Conservation (phyloP, 768 basidiomycete species). For the Psilocybe sp. region DNA sequence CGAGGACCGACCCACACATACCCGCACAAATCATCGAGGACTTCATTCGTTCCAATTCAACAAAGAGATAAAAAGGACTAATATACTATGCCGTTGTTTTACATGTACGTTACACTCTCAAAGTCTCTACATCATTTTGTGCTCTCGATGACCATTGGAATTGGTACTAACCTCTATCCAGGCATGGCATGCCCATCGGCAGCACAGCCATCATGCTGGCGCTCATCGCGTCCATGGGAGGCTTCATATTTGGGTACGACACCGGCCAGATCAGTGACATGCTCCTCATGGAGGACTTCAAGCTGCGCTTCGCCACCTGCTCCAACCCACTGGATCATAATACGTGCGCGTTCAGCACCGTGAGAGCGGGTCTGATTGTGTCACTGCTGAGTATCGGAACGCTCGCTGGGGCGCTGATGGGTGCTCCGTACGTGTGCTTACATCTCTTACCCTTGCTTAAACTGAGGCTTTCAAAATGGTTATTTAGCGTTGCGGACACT, state of each 20-base stretch:
- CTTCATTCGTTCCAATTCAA: no score
- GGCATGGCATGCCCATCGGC: conserved; percentile 61
- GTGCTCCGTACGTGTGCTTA: conserved; percentile 49
- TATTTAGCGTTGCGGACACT: conserved; percentile 51
- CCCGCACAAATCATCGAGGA: no score
- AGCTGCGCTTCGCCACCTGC: conserved; percentile 59
- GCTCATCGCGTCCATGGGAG: conserved; percentile 68
- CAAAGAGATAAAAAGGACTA: no score
- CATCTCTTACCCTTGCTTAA: neutral
- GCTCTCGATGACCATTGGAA: no score
- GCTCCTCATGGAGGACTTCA: conserved; percentile 68
- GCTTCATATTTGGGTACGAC: conserved; percentile 68
- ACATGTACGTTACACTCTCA: conserved; percentile 19
- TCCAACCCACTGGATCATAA: conserved; percentile 30
- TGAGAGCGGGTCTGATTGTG: conserved; percentile 66
- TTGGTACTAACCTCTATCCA: conserved; percentile 15
- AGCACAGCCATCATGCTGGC: conserved; percentile 63
- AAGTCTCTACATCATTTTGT: no score
- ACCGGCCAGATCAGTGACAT: conserved; percentile 81
- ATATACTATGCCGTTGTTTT: conserved; percentile 25
- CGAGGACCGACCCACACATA: no score
- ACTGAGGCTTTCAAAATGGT: neutral
- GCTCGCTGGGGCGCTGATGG: conserved; percentile 56
- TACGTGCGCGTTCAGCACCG: conserved; percentile 52
- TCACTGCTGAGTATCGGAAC: conserved; percentile 72